Evolutionary conservation across 306 rosid genomes (phyloP).

Genomic region (Fagus crenata): DNA sequence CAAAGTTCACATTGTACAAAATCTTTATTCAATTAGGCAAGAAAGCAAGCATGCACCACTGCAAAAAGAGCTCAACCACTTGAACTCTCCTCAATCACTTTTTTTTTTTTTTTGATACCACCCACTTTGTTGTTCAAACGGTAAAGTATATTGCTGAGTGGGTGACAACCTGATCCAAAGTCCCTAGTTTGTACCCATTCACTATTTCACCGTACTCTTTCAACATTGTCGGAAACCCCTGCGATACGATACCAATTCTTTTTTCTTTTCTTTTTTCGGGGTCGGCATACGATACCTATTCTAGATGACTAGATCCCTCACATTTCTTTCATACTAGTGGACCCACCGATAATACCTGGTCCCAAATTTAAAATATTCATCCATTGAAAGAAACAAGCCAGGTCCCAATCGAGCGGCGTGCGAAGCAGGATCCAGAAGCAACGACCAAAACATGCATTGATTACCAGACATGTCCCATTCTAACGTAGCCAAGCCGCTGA

Average conservation of each 20-base stretch:
- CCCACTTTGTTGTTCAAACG: neutral
- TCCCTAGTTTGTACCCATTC: neutral
- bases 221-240: neutral
- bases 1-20: too few species aligned
- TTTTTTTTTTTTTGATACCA: too few species aligned
- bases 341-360: neutral
- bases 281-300: neutral
- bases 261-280: too few species aligned
- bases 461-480: neutral
- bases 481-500: constrained; percentile 18
- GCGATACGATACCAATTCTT: neutral
- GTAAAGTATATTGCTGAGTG: neutral
- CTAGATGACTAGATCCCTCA: neutral
- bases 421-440: neutral
- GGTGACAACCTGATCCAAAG: constrained; percentile 13
- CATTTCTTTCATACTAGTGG: neutral
- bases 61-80: neutral
- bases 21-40: too few species aligned
- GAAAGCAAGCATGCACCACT: too few species aligned
- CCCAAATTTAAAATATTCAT: neutral
- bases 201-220: neutral
- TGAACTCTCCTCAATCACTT: neutral
- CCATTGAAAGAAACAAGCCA: too few species aligned
- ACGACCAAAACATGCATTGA: neutral
- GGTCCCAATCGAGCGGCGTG: neutral